phyloP scores from a whole-genome alignment of 805 yeast genomes.

The Aciculoconidium aculeatum region DNA sequence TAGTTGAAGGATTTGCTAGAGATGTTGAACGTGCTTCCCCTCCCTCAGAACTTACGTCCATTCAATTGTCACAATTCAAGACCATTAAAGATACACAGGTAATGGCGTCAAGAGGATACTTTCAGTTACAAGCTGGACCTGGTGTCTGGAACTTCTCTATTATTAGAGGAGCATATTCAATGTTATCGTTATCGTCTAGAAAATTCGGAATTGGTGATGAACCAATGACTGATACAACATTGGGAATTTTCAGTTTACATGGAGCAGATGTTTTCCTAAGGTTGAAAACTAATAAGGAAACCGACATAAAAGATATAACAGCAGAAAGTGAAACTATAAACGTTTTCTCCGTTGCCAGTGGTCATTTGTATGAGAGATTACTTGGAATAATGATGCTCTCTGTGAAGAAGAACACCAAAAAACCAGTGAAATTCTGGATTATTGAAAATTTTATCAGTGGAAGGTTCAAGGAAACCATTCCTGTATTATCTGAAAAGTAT shows the following conservation, averaged over 20 bases:
- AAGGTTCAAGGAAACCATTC: slow-evolving; percentile 55
- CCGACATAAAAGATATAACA: slow-evolving; percentile 8
- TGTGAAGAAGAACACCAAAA: slow-evolving; percentile 55
- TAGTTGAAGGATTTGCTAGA: slow-evolving; percentile 68
- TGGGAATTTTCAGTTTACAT: slow-evolving; percentile 6
- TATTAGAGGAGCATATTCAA: slow-evolving; percentile 27
- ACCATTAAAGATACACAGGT: slow-evolving; percentile 52
- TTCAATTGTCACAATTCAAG: slow-evolving; percentile 28
- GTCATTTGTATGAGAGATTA: slow-evolving; percentile 71
- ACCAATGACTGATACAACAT: slow-evolving; percentile 6
- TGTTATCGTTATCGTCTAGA: slow-evolving; percentile 38
- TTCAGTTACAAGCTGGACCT: slow-evolving; percentile 69
- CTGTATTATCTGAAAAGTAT: slow-evolving; percentile 48
- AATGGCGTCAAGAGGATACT: slow-evolving; percentile 79
- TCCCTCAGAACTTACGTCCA: slow-evolving; percentile 45
- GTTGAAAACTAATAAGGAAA: slow-evolving; percentile 28
- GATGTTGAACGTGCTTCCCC: slow-evolving; percentile 32
- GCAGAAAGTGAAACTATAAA: slow-evolving; percentile 40
- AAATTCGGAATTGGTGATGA: slow-evolving; percentile 31
- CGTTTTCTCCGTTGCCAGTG: slow-evolving; percentile 79
- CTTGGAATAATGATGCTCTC: slow-evolving; percentile 76
- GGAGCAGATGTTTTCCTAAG: slow-evolving; percentile 36
- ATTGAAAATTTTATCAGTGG: slow-evolving; percentile 78
- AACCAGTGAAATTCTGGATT: slow-evolving; percentile 74
- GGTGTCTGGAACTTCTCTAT: slow-evolving; percentile 59